Base-by-base conservation (phyloP, 495 filamentous ascomycete species). In the Hyaloscypha variabilis region DNA sequence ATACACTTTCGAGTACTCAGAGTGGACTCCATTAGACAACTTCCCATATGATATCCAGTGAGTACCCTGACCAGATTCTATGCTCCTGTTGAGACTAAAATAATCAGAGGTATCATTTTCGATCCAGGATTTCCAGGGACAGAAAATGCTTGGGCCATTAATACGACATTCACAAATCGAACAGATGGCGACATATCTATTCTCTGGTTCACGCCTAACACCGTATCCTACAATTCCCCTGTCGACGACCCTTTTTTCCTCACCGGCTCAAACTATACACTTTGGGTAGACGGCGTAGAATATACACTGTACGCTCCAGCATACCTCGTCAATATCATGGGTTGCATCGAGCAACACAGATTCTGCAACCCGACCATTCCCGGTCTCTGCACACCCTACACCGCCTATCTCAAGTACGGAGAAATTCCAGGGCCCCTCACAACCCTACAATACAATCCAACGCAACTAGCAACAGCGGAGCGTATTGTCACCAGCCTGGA, bases 131-230 rank as follows among this genome's bases (percentile, higher is more conserved):
- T 17, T 8, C n/a, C 51, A 6, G 55, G 30, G 36, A 42, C 39
- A 42, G 39, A 42, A 42, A 53, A 53, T 34, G 51, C 51, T 36
- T 63, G 61, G 61, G 30, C 13, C 30, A 64, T 66, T 6, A 64
- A 70, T 23, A 64, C 67, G 19, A 66, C 56, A 24, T 58, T 76
- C 19, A n/a, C 55, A 34, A 76, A 72, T 53, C 71, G 67, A 8
- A 74, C 70, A 19, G 71, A 76, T 57, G 69, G 70, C 11, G 74
- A 77, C 39, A 52, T 76, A 25, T 63, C 74, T 1, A 56, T 77
- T 4, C 63, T 73, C 6, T 66, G 74, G 8, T 64, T 77, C 8
- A 65, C 68, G 6, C n/a, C 66, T 19, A 76, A 76, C n/a, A 42
- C 36, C 8, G 39, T 77, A 24, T 2, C 0, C 0, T 77, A 77